Evolutionary conservation across 148 eudicot genomes (phyloP), one percentile per base, ranked within the genome.

Genomic region (Diospyros kaki): DNA sequence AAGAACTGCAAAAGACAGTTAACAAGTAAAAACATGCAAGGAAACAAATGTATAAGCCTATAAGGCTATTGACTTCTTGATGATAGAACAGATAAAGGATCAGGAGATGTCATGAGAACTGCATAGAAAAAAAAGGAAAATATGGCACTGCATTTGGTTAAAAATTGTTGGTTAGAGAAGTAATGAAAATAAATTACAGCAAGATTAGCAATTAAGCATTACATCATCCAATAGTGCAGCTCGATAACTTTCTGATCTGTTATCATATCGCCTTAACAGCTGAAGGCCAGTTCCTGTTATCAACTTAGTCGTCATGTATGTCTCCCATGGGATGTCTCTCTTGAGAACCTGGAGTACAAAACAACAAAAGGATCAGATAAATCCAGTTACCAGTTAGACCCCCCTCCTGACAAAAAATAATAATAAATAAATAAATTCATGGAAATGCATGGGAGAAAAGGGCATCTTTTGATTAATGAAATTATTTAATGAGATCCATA

Each of bases 311-410:
- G 90, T 89, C 96, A 88, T 92, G 86, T 94, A 94, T 5, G 97
- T 92, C 87, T 94, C 98, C 98, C 98, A 94, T 75, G 98, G 97
- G 77, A 94, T 92, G 78, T 92, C 98, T 80, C 98, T 91, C 85
- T 77, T 83, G 68, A 93, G 87, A 75, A 93, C 98, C 98, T 93
- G 58, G 54, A 69, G 68, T 40, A 44, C 44, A 79, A 42, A 72
- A 63, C 73, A 72, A 60, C 58, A 72, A 51, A 67, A 43, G 4
- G 66, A 51, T 17, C 54, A 68, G 50, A 68, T 48, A 68, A 42
- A 68, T 50, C 41, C 39, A 9, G 3, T 18, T 39, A 50, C 55
- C 56, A 28, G 28, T 28, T 28, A 28, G 28, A 28, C 28, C 28
- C 28, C 28, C 28, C 28, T 28, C 28, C 28, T 28, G 28, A 28